These are phyloP conservation scores for Dictyostelium purpureum DNA, from an alignment of 78 protist species.

Conservation along the genomic window DNA sequence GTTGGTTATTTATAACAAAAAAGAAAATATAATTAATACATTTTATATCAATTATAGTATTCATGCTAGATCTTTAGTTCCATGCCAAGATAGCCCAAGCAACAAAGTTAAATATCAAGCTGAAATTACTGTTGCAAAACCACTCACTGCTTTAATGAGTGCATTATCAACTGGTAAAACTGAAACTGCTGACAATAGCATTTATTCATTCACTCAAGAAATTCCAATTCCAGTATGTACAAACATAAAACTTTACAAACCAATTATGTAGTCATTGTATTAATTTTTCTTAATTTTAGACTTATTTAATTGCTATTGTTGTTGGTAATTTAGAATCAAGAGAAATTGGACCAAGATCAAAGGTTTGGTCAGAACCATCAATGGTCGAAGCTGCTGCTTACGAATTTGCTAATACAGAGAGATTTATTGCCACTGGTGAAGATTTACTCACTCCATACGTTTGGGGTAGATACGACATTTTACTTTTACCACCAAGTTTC, in stretches of 20 bases:
- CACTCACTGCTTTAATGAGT: constrained; percentile 88
- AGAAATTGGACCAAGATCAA: constrained; percentile 85
- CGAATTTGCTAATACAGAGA: constrained; percentile 91
- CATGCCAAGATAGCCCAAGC: constrained; percentile 90
- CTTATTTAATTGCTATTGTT: constrained; percentile 89
- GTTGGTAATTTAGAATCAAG: constrained; percentile 79
- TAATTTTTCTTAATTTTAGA: background rate
- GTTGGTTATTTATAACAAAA: background rate
- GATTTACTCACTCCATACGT: constrained; percentile 77
- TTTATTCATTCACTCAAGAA: constrained; percentile 76
- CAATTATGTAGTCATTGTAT: background rate
- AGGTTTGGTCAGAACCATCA: constrained; percentile 86
- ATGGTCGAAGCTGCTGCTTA: constrained; percentile 79
- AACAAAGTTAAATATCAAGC: constrained; percentile 85
- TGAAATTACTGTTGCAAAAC: constrained; percentile 68
- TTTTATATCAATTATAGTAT: constrained; percentile 51
- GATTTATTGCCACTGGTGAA: constrained; percentile 73
- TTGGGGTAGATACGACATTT: constrained; percentile 90
- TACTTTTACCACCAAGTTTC: constrained; percentile 89
- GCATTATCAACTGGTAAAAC: constrained; percentile 73
- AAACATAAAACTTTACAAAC: background rate
- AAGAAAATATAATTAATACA: background rate
- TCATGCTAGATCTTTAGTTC: constrained; percentile 90
- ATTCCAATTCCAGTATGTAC: constrained; percentile 83
- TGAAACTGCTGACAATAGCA: constrained; percentile 1